Evolutionary conservation across 371 early-diverging fungal species (phyloP), one percentile per base, ranked within the genome.

Genomic region (Apophysomyces variabilis): DNA sequence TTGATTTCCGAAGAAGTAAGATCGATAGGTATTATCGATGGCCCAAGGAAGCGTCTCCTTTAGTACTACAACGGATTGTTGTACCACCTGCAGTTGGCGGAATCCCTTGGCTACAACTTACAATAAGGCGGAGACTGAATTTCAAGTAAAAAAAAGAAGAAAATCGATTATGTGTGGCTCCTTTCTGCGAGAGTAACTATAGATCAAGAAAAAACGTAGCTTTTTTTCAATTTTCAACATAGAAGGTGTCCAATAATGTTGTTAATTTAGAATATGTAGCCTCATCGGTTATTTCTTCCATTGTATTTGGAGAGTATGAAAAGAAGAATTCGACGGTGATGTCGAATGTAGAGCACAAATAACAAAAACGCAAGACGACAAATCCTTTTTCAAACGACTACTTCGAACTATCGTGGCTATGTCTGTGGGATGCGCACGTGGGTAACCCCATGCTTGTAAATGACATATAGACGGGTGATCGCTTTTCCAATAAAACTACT

Each of bases 341-440:
- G 32, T 26, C 54, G 21, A 50, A 50, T 18, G 4, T 8, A 21
- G 54, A 50, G 32, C 21, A 50, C 54, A 50, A 50, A 21, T 21
- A 50, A 50, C 5, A 7, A 21, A 50, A 7, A 26, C 3, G 32
- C 18, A 26, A 26, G 32, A 26, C 32, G 32, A 26, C 32, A 26
- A 26, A 26, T 26, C 32, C 32, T 26, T 26, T 26, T 26, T 26
- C 32, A 26, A 26, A 26, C 3, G 32, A 26, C 32, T 26, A 3
- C 32, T 26, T 26, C 32, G 32, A 26, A 26, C 32, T 47, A 16
- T 47, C 16, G 7, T 35, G 21, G 54, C 21, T 9, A 21, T 50
- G 54, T 26, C 32, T 50, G 54, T 50, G 54, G 54, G 54, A 50
- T 50, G 54, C 21, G 54, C 54, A 50, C 54, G 54, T 50, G 54